Percentiles rank a stretch among this genome's conserved stretches.
Conservation (phyloP, 2,329 filamentous ascomycete species). For the Teratosphaeria destructans region DNA sequence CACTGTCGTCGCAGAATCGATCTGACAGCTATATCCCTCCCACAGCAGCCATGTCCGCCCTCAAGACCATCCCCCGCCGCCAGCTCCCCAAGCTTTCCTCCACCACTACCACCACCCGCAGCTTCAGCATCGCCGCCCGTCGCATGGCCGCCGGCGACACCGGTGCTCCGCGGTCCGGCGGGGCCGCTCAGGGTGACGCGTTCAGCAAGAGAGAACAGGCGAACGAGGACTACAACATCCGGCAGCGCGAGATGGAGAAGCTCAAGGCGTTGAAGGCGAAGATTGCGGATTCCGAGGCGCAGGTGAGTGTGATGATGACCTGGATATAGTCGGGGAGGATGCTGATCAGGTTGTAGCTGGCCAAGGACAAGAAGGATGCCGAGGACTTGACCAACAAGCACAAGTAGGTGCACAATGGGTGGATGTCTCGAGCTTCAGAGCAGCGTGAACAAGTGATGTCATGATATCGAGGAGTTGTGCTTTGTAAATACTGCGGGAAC, state of each 20-base stretch:
- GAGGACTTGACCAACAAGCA: conserved; percentile 12
- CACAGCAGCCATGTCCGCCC: conserved; percentile 17
- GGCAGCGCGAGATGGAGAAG: conserved; percentile 84
- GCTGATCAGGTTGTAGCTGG: conserved; percentile 5
- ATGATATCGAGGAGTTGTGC: background rate
- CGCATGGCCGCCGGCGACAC: conserved; percentile 36
- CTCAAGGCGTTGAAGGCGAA: conserved; percentile 26
- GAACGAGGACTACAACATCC: conserved; percentile 74
- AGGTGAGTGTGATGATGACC: background rate
- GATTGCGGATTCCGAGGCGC: conserved; percentile 19
- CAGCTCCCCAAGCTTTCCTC: conserved; percentile 28
- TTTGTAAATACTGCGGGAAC: background rate
- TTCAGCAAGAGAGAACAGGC: conserved; percentile 90
- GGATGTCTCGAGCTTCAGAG: background rate
- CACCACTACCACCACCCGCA: conserved; percentile 23
- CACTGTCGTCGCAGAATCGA: background rate
- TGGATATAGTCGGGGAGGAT: background rate
- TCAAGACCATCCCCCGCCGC: conserved; percentile 30
- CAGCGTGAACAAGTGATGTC: background rate
- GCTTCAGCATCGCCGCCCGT: conserved; percentile 33
- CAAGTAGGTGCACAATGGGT: background rate
- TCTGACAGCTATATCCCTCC: background rate
- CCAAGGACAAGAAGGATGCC: conserved; percentile 15
- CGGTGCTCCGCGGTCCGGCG: conserved; percentile 31
- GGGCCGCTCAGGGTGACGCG: conserved; percentile 56